Conservation (phyloP, 257 asterid species). For the Nicotiana attenuata region DNA sequence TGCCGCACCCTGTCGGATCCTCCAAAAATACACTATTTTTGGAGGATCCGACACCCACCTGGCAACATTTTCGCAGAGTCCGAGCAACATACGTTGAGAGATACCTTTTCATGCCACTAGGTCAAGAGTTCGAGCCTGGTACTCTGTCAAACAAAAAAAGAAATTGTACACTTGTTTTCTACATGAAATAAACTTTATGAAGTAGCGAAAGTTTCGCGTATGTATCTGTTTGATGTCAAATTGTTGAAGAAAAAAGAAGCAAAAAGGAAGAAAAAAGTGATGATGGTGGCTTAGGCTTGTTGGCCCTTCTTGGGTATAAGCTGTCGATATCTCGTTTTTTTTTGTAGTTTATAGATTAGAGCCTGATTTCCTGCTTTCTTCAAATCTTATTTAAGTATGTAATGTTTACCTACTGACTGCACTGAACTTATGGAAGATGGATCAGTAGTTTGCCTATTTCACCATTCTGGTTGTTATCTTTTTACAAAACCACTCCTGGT, state of each 20-base stretch:
- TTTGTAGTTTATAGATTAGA: not conserved
- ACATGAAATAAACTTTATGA: not conserved
- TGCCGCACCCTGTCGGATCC: no score
- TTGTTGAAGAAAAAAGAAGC: not conserved
- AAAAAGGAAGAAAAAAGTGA: not conserved
- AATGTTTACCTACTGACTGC: not conserved
- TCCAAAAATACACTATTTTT: no score
- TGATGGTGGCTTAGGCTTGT: not conserved
- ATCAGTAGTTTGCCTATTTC: not conserved
- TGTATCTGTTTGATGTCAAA: not conserved
- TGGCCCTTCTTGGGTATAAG: not conserved
- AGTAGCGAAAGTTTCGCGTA: not conserved
- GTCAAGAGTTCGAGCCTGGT: no score
- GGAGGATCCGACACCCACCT: no score
- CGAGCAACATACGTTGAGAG: no score
- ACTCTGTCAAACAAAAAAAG: no score
- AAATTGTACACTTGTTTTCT: not conserved
- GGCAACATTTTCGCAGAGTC: no score
- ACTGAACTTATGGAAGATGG: not conserved
- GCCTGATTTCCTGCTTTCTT: not conserved
- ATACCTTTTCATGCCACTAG: no score
- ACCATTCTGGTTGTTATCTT: not conserved
- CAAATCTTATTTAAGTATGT: not conserved
- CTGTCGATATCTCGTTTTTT: not conserved
- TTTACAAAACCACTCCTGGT: not conserved